Conservation (phyloP, 495 filamentous ascomycete species). For the Talaromyces stipitatus region DNA sequence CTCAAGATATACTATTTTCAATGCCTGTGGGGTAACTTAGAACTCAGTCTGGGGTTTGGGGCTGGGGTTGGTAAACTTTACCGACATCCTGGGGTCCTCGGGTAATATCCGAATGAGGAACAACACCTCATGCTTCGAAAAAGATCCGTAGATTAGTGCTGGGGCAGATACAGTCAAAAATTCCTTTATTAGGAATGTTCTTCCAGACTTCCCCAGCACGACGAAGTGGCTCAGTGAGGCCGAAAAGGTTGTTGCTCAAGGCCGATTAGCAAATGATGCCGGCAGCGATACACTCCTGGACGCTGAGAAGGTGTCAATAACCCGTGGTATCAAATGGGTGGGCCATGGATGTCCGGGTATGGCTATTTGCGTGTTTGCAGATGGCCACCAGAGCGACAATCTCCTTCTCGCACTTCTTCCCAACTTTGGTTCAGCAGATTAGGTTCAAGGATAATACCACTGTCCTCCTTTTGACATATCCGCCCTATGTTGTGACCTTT, state of each 20-base stretch:
- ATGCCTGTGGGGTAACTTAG: no score
- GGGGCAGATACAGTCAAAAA: no score
- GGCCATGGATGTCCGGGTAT: neutral
- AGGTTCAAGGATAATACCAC: constrained; percentile 13
- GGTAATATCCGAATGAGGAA: no score
- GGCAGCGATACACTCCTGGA: constrained; percentile 49
- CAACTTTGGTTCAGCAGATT: constrained; percentile 13
- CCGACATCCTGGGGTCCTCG: no score
- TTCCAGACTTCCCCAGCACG: constrained; percentile 67
- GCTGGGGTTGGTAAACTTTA: no score
- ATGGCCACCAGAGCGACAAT: constrained; percentile 10
- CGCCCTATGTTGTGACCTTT: constrained; percentile 11
- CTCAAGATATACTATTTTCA: no score
- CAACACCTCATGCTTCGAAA: no score
- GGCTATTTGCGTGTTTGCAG: neutral
- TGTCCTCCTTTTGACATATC: constrained; percentile 10
- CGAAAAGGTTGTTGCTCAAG: constrained; percentile 53
- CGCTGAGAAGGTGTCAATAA: constrained; percentile 6
- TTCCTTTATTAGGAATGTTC: no score
- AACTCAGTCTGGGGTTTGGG: no score
- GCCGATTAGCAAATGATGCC: constrained; percentile 61
- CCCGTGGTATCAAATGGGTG: neutral
- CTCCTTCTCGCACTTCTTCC: constrained; percentile 12
- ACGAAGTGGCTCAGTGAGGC: constrained; percentile 59
- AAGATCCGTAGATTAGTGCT: no score